Percentiles rank a stretch among this genome's conserved stretches.
These are phyloP conservation scores for Citrullus mucosospermus DNA, from an alignment of 306 rosid species.

Conservation along the genomic window DNA sequence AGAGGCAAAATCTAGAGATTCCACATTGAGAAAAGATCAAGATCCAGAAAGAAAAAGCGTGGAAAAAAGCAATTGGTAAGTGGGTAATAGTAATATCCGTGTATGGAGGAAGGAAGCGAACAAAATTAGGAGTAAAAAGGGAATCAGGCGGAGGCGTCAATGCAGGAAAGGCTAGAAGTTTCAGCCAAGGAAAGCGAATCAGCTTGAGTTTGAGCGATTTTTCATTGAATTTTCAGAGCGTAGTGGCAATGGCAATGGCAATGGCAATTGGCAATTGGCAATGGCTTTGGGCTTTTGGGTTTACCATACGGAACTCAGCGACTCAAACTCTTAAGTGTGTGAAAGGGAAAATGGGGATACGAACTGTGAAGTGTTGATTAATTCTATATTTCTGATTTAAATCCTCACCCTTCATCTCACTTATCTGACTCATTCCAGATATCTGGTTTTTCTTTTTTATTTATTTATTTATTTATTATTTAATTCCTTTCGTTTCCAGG, in stretches of 20 bases:
- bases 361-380: not conserved
- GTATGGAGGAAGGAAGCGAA: not conserved
- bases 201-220: not conserved
- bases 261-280: no score
- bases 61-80: not conserved
- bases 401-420: not conserved
- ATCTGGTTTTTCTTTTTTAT: no score
- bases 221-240: no score
- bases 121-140: not conserved
- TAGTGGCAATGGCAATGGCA: no score
- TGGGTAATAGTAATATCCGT: not conserved
- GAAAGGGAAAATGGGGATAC: not conserved
- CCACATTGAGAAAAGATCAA: not conserved
- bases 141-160: constrained; percentile 6
- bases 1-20: not conserved
- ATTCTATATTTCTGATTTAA: not conserved
- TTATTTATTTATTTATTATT: no score
- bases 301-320: not conserved
- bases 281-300: not conserved
- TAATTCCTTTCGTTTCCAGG: no score
- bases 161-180: not conserved
- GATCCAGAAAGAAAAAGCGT: not conserved
- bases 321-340: not conserved
- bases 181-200: constrained; percentile 2
- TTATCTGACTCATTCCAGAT: not conserved